Percentiles rank a stretch among this genome's conserved stretches.
These are phyloP conservation scores for Didymella sp. DNA, from an alignment of 2,329 filamentous ascomycete species.

Conservation along the genomic window DNA sequence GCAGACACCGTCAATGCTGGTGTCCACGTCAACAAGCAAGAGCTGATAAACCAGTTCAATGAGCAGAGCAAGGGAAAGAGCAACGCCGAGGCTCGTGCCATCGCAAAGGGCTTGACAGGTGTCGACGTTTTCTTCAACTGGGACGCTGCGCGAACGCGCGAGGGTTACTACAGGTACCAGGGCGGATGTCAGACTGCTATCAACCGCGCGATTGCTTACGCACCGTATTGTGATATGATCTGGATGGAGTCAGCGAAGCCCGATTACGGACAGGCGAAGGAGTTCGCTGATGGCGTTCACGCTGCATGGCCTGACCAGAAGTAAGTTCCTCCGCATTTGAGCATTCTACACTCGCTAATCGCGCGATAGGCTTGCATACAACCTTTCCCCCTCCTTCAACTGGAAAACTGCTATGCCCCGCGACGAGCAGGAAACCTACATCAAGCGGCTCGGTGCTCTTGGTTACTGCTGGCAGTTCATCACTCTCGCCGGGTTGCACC, in stretches of 20 bases:
- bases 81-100: conserved; percentile 79
- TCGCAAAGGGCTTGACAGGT: conserved; percentile 79
- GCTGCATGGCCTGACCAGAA: conserved; percentile 96
- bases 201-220: conserved; percentile 89
- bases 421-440: conserved; percentile 95
- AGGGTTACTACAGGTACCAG: conserved; percentile 93
- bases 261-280: conserved; percentile 86
- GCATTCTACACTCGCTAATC: conserved; percentile 4
- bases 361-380: conserved; percentile 81
- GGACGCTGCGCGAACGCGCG: conserved; percentile 89
- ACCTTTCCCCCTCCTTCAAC: conserved; percentile 98
- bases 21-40: conserved; percentile 71
- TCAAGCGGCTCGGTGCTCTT: conserved; percentile 80
- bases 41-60: conserved; percentile 71
- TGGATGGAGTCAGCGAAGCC: conserved; percentile 99
- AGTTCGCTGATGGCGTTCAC: conserved; percentile 93
- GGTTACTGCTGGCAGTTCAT: conserved; percentile 99
- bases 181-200: conserved; percentile 91
- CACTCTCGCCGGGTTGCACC: conserved; percentile 96
- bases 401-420: conserved; percentile 97
- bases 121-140: conserved; percentile 90
- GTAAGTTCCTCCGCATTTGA: conserved; percentile 58
- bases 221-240: conserved; percentile 92
- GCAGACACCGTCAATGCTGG: conserved; percentile 77
- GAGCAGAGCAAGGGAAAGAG: conserved; percentile 78